phyloP scores from a whole-genome alignment of 2,329 filamentous ascomycete genomes.

The Venturia nashicola region DNA sequence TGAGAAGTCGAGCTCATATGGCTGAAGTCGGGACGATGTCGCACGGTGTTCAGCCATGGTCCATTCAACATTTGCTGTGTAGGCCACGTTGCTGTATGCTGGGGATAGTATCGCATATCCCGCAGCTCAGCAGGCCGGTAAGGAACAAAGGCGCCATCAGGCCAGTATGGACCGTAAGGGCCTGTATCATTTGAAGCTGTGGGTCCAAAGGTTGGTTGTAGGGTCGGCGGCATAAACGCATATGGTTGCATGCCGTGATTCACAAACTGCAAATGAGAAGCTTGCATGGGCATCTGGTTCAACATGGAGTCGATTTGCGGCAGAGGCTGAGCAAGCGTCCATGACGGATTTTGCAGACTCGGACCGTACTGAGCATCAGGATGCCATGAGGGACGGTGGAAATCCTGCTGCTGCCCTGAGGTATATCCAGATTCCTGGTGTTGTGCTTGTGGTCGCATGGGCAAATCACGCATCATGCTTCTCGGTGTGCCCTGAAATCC shows the following conservation, averaged over 20 bases:
- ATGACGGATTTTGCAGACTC: conserved; percentile 12
- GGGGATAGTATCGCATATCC: conserved; percentile 25
- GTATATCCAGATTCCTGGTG: not conserved
- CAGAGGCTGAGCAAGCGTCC: conserved; percentile 31
- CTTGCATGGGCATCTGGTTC: conserved; percentile 46
- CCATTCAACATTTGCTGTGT: not conserved
- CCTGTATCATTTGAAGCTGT: conserved; percentile 29
- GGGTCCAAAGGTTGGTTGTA: conserved; percentile 23
- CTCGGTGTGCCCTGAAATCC: conserved; percentile 14
- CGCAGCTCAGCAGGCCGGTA: conserved; percentile 28
- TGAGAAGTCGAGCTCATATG: not conserved
- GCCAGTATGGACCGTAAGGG: conserved; percentile 29
- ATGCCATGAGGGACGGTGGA: conserved; percentile 15
- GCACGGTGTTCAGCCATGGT: not conserved
- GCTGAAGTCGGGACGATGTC: not conserved
- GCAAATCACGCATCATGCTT: conserved; percentile 19
- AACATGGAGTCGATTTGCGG: conserved; percentile 49
- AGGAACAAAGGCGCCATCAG: conserved; percentile 27
- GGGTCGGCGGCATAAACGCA: conserved; percentile 14
- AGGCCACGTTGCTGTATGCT: conserved; percentile 10
- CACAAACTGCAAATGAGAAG: conserved; percentile 39
- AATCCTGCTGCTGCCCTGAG: not conserved
- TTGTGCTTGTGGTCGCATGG: conserved; percentile 19
- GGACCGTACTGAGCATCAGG: not conserved
- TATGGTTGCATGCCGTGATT: conserved; percentile 22